Evolutionary conservation across 257 asterid genomes (phyloP).

Genomic region (Nicotiana sylvestris): DNA sequence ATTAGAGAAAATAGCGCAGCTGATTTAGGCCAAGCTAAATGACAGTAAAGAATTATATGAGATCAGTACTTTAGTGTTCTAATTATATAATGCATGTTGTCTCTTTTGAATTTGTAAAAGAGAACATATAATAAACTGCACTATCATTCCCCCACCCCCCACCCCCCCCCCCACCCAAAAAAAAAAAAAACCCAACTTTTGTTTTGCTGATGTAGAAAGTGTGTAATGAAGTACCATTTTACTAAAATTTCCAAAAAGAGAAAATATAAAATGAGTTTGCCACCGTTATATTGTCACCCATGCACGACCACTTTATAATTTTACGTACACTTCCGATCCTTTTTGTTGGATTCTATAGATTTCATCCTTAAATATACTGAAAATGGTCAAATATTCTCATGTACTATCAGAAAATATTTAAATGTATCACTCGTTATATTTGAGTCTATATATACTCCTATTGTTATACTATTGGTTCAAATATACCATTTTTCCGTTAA

Average conservation of each 20-base stretch:
- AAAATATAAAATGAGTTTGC: neutral
- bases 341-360: too few species aligned
- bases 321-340: neutral
- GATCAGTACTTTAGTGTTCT: neutral
- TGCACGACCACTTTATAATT: neutral
- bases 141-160: neutral
- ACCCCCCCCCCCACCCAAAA: too few species aligned
- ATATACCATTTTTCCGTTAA: too few species aligned
- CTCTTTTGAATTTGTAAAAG: neutral
- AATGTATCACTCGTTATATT: too few species aligned
- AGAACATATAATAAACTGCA: neutral
- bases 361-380: too few species aligned
- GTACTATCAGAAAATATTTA: too few species aligned
- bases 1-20: too few species aligned
- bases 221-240: neutral
- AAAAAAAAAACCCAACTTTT: too few species aligned
- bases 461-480: too few species aligned
- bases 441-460: too few species aligned
- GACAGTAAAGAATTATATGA: neutral
- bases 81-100: neutral
- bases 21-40: neutral
- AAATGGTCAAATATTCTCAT: too few species aligned
- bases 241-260: neutral
- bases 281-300: neutral
- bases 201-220: neutral